Conservation (phyloP, 140 eudicot genomes). For the Oenanthe javanica region DNA sequence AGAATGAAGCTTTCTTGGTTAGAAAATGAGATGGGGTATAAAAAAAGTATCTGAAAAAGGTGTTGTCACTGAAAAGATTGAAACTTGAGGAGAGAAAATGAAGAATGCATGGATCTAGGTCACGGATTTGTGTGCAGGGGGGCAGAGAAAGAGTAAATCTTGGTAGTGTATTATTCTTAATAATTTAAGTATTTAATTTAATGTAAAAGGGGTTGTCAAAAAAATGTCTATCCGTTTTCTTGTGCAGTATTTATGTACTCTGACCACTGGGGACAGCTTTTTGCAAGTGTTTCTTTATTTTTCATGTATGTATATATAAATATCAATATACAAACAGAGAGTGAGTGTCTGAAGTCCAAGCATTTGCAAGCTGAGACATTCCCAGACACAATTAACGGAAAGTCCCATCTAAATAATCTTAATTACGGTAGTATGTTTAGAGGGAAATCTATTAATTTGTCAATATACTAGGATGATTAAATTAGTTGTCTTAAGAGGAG, state of each 20-base stretch:
- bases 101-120: conserved; percentile 13
- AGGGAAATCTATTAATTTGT: neutral
- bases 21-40: neutral
- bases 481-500: no score
- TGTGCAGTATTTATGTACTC: conserved; percentile 7
- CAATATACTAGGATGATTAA: neutral
- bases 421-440: no score
- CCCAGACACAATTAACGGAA: neutral
- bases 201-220: neutral
- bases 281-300: conserved; percentile 8
- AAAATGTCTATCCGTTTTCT: conserved; percentile 12
- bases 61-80: neutral
- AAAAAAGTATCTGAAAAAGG: neutral
- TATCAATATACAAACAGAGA: neutral
- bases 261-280: neutral
- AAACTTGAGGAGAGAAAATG: neutral
- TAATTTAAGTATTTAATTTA: neutral
- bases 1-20: neutral
- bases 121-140: conserved; percentile 8
- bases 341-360: no score
- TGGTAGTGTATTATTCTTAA: neutral
- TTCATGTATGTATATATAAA: neutral
- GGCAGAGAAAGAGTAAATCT: conserved; percentile 1
- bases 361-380: no score
- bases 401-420: neutral